These are phyloP conservation scores for Pseudotulostoma volvatum DNA, from an alignment of 495 filamentous ascomycete species.

Conservation along the genomic window DNA sequence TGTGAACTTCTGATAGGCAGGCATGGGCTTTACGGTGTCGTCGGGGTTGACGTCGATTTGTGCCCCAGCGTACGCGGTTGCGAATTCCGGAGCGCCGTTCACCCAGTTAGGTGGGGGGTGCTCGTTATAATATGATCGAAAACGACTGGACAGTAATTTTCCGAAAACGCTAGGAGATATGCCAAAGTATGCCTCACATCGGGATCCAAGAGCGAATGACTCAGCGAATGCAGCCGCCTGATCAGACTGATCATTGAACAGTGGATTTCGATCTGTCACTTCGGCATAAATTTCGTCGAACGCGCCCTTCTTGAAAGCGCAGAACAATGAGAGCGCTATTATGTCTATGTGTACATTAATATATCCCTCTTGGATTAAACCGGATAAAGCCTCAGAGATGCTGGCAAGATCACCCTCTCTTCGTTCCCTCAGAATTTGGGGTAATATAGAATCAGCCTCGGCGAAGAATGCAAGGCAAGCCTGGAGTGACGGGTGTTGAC, in stretches of 20 bases:
- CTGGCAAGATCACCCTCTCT: slow-evolving; percentile 25
- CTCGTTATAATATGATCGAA: slow-evolving; percentile 31
- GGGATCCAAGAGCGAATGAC: slow-evolving; percentile 42
- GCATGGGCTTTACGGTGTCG: slow-evolving; percentile 26
- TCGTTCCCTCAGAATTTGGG: slow-evolving; percentile 22
- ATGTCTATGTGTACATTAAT: slow-evolving; percentile 36
- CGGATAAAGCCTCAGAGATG: slow-evolving; percentile 22
- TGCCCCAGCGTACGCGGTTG: slow-evolving; percentile 36
- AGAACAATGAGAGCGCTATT: slow-evolving; percentile 37
- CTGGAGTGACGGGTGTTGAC: slow-evolving; percentile 22
- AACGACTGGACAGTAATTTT: slow-evolving; percentile 36
- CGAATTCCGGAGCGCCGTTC: slow-evolving; percentile 32
- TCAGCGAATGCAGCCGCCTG: slow-evolving; percentile 46
- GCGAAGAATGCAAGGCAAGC: slow-evolving; percentile 29
- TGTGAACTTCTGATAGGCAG: slow-evolving; percentile 34
- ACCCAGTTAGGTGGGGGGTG: slow-evolving; percentile 36
- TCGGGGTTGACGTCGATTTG: slow-evolving; percentile 40
- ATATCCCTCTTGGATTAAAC: slow-evolving; percentile 18
- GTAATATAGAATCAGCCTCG: slow-evolving; percentile 27
- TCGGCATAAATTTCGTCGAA: slow-evolving; percentile 45
- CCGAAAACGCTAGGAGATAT: slow-evolving; percentile 37
- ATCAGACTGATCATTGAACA: slow-evolving; percentile 38
- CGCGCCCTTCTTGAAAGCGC: slow-evolving; percentile 35
- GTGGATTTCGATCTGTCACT: slow-evolving; percentile 41
- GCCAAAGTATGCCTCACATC: slow-evolving; percentile 45